Conservation (phyloP, 1,139 yeast species). For the Chernovozyma sophiae-reginae region DNA sequence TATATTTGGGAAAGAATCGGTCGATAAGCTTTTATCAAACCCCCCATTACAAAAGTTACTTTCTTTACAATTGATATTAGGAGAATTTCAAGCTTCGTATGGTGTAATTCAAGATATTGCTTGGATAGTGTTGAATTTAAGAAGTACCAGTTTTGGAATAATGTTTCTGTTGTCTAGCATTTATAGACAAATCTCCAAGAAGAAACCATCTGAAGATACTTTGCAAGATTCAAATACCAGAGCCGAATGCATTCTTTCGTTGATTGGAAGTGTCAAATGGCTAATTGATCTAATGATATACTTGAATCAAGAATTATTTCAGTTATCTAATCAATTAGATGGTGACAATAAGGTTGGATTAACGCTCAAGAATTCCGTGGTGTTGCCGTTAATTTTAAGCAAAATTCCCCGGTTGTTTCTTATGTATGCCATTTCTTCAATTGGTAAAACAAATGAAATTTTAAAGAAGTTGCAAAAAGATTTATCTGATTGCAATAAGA, state of each 20-base stretch:
- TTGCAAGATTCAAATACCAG: conserved; percentile 52
- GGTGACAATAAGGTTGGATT: conserved; percentile 3
- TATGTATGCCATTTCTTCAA: conserved; percentile 64
- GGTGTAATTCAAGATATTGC: conserved; percentile 53
- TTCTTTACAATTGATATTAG: conserved; percentile 62
- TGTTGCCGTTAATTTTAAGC: conserved; percentile 53
- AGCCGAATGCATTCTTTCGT: conserved; percentile 55
- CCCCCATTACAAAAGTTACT: conserved; percentile 69
- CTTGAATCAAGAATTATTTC: conserved; percentile 63
- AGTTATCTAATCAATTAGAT: conserved; percentile 20
- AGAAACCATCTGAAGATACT: conserved; percentile 47
- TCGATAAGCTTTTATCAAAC: conserved; percentile 65
- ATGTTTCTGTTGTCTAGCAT: conserved; percentile 68
- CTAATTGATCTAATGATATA: conserved; percentile 64
- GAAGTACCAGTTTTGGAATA: conserved; percentile 69
- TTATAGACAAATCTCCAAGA: conserved; percentile 51
- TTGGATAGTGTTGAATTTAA: conserved; percentile 62
- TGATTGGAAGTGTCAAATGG: conserved; percentile 78
- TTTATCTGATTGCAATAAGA: conserved; percentile 36
- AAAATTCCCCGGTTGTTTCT: conserved; percentile 69
- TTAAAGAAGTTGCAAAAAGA: conserved; percentile 43
- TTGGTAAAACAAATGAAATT: conserved; percentile 63
- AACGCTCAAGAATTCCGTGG: conserved; percentile 31
- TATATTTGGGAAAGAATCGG: conserved; percentile 56
- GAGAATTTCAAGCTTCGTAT: conserved; percentile 48